Evolutionary conservation across 2,329 filamentous ascomycete species (phyloP), one percentile per base, ranked within the genome.

Genomic region (Aspergillus texensis): DNA sequence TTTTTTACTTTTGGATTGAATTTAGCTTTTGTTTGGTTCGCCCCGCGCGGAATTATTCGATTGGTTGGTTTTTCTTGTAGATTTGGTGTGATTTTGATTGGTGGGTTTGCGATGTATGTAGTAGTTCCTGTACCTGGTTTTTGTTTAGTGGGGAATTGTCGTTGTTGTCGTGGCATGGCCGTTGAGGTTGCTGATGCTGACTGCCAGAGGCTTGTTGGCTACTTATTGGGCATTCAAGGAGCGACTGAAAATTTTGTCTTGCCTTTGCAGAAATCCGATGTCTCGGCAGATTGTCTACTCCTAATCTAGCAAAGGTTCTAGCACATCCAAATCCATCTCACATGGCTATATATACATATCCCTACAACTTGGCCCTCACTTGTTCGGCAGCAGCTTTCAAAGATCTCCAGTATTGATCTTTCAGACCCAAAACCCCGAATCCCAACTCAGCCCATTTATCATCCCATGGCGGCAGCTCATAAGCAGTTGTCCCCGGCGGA

Each of bases 391-490:
- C 50, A 11, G 26, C 30, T 28, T 53, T 53, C 21, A 69, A 16
- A 14, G 64, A 60, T 54, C 48, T 58, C 69, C 68, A 71, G n/a
- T 68, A 69, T 14, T 57, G 57, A 34, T 70, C 67, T 34, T 71
- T 71, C 11, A 63, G 41, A n/a, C 63, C 58, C 9, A 70, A 55
- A 16, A 71, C 63, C 32, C 65, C 66, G 50, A 71, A 68, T 21
- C 58, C 68, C 46, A 65, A 52, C 21, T 73, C 69, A n/a, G 61
- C 66, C 76, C 77, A 78, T 14, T 70, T 70, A 12, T 75, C 71
- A 24, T 80, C 77, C 61, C 78, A 83, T 0, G 69, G 70, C 2
- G 78, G 77, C 52, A 83, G 65, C 9, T 65, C 64, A 19, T 79
- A 74, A 1, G 75, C 78, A 0, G 69, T 74, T 0, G 77, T 79